Conservation (phyloP, 257 asterid genomes). For the Gentiana straminea region DNA sequence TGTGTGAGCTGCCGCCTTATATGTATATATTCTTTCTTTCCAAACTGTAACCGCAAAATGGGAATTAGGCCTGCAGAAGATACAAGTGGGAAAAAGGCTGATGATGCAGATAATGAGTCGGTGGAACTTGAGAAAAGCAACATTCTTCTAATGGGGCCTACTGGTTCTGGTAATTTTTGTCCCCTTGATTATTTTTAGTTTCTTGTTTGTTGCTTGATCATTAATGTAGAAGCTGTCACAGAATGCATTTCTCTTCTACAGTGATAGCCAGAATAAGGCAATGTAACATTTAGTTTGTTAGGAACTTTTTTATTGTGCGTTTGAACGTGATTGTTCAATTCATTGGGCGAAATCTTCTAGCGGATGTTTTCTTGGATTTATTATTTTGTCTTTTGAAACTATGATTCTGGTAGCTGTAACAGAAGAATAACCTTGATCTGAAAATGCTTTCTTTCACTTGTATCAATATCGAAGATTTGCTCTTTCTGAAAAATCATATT, state of each 20-base stretch:
- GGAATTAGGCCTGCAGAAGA: conserved; percentile 75
- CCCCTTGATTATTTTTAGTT: neutral
- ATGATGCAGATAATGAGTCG: conserved; percentile 46
- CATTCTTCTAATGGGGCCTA: conserved; percentile 97
- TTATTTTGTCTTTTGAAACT: too few species aligned
- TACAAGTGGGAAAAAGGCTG: conserved; percentile 36
- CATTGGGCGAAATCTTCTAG: too few species aligned
- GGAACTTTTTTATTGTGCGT: too few species aligned
- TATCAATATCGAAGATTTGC: neutral
- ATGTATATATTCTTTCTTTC: neutral
- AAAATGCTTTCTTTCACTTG: too few species aligned
- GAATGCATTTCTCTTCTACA: too few species aligned
- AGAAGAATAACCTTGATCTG: too few species aligned
- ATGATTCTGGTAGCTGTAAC: too few species aligned
- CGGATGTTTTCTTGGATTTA: too few species aligned
- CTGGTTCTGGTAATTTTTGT: conserved; percentile 92
- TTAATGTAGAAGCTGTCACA: too few species aligned
- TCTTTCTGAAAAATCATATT: neutral
- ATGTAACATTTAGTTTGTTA: too few species aligned
- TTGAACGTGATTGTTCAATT: too few species aligned
- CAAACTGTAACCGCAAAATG: conserved; percentile 14
- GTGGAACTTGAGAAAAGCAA: conserved; percentile 98
- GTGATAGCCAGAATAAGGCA: too few species aligned
- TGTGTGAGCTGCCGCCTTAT: neutral
- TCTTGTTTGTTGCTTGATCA: neutral